phyloP scores from a whole-genome alignment of 2,329 filamentous ascomycete species.

The Stachybotrys chartarum region DNA sequence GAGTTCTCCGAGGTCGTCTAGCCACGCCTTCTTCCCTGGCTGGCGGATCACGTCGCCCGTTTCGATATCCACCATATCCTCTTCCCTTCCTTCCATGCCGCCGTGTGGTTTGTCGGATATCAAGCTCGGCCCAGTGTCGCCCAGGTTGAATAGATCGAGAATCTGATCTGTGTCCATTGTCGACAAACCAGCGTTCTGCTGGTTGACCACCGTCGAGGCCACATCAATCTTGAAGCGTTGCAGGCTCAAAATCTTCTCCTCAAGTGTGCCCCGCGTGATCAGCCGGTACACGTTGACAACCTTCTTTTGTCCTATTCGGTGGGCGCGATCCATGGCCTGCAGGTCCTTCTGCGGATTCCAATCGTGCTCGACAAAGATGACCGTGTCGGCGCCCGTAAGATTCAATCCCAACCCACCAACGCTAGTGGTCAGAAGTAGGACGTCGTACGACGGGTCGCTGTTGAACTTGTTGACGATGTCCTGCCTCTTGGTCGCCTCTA shows the following conservation, averaged over 20 bases:
- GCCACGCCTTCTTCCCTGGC: conserved; percentile 91
- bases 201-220: conserved; percentile 95
- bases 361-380: conserved; percentile 99
- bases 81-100: conserved; percentile 55
- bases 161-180: conserved; percentile 99
- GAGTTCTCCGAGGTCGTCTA: conserved; percentile 90
- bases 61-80: conserved; percentile 89
- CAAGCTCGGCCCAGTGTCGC: conserved; percentile 64
- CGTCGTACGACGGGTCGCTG: conserved; percentile 92
- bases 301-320: conserved; percentile 99
- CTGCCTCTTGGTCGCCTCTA: conserved; percentile 89
- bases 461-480: conserved; percentile 99
- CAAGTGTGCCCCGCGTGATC: conserved; percentile 89
- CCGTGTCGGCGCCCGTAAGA: conserved; percentile 91
- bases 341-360: conserved; percentile 99
- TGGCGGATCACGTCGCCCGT: conserved; percentile 88
- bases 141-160: conserved; percentile 88
- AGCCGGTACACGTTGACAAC: conserved; percentile 98
- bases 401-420: conserved; percentile 94
- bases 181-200: conserved; percentile 88
- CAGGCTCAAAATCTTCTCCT: conserved; percentile 96
- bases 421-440: conserved; percentile 85
- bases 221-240: conserved; percentile 99
- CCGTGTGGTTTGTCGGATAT: conserved; percentile 54
- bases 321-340: conserved; percentile 97